Percentiles rank a stretch among this genome's conserved stretches.
Conservation (phyloP, 108 stramenopile genomes). For the Discostella pseudostelligera region DNA sequence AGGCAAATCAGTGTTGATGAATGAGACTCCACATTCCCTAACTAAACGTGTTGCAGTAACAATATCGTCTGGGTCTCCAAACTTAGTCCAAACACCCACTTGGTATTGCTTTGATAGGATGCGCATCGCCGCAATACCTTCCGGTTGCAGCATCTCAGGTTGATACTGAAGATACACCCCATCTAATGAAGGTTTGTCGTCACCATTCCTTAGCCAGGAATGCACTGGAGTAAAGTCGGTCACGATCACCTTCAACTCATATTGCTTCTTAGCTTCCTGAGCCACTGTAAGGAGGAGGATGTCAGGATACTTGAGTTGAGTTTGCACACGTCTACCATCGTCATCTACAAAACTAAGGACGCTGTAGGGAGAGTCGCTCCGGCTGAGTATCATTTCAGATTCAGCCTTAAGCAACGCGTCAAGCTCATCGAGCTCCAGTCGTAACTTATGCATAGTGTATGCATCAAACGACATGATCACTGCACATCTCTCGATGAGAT, state of each 20-base stretch:
- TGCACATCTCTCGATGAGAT: constrained; percentile 55
- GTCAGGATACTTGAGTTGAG: constrained; percentile 41
- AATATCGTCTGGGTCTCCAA: constrained; percentile 71
- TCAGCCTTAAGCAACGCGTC: constrained; percentile 8
- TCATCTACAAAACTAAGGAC: constrained; percentile 10
- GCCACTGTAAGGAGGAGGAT: constrained; percentile 66
- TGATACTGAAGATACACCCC: constrained; percentile 79
- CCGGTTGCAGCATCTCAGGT: constrained; percentile 56
- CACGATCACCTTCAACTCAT: constrained; percentile 49
- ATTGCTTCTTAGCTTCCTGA: constrained; percentile 43
- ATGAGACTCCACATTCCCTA: constrained; percentile 60
- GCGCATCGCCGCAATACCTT: constrained; percentile 46
- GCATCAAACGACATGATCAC: constrained; percentile 80
- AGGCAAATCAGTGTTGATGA: constrained; percentile 75
- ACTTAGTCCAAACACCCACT: constrained; percentile 64
- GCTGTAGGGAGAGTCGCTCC: constrained; percentile 15
- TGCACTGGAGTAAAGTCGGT: constrained; percentile 58
- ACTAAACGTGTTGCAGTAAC: constrained; percentile 55
- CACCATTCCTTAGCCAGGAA: constrained; percentile 45
- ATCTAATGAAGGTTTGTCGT: constrained; percentile 53
- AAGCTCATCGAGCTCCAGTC: constrained; percentile 46
- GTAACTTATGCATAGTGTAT: constrained; percentile 65
- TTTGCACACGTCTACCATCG: background rate
- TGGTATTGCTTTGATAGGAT: constrained; percentile 43
- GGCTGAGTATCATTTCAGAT: background rate